Conservation (phyloP, 208 protist genomes). For the Crithidia thermophila region DNA sequence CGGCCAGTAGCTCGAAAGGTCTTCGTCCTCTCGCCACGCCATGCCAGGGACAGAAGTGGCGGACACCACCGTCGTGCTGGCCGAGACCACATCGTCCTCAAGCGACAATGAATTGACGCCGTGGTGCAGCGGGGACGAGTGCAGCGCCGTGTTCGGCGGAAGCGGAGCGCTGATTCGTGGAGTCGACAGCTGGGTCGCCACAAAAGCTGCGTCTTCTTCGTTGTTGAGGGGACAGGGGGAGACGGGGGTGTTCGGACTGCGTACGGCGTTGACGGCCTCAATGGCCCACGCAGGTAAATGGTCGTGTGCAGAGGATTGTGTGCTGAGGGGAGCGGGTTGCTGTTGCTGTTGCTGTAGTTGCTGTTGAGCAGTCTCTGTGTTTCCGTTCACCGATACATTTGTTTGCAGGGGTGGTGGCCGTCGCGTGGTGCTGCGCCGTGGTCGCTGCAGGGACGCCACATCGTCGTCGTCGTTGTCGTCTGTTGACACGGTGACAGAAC, state of each 20-base stretch:
- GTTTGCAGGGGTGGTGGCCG: background rate
- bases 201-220: no score
- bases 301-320: no score
- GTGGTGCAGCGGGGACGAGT: background rate
- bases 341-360: no score
- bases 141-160: background rate
- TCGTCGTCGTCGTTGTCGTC: background rate
- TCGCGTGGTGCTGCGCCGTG: slow-evolving; percentile 3
- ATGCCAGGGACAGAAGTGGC: slow-evolving; percentile 13
- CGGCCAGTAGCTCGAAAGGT: slow-evolving; percentile 22
- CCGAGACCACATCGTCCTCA: slow-evolving; percentile 15
- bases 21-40: slow-evolving; percentile 24
- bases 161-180: background rate
- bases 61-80: slow-evolving; percentile 20
- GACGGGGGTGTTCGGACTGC: background rate
- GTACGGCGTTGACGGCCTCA: background rate
- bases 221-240: no score
- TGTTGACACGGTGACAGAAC: background rate
- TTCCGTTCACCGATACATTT: no score
- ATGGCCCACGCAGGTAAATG: background rate
- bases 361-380: no score
- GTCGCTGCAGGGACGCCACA: background rate
- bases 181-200: background rate
- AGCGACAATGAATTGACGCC: slow-evolving; percentile 2
- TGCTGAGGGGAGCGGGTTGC: no score